These are phyloP conservation scores for Lachnum nothofagi DNA, from an alignment of 2,329 filamentous ascomycete species.

Conservation along the genomic window DNA sequence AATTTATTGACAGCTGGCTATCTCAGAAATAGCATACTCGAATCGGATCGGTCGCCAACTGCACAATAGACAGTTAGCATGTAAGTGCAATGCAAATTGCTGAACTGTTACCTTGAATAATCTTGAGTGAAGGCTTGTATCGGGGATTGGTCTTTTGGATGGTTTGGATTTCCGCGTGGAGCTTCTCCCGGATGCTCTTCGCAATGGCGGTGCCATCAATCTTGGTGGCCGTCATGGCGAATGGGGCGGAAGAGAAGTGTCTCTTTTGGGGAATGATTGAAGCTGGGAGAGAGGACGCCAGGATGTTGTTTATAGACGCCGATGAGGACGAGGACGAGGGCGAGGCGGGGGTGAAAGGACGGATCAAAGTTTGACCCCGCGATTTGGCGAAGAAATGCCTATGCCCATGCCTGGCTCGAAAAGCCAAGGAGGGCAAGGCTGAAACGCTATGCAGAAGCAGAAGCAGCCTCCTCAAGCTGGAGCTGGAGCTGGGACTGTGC, in stretches of 20 bases:
- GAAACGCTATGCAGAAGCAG: constrained; percentile 3
- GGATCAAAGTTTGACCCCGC: constrained; percentile 25
- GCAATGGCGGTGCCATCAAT: constrained; percentile 96
- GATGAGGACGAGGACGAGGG: constrained; percentile 6
- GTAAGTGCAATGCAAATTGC: neutral
- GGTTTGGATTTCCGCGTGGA: constrained; percentile 74
- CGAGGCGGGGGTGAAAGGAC: constrained; percentile 19
- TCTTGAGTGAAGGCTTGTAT: constrained; percentile 85
- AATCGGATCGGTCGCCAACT: constrained; percentile 93
- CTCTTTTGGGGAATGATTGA: constrained; percentile 17
- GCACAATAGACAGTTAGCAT: constrained; percentile 22
- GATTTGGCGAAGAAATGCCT: constrained; percentile 17
- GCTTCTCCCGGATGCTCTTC: constrained; percentile 77
- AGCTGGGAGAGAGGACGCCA: too few species aligned
- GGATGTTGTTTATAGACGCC: neutral
- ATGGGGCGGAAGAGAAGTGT: constrained; percentile 47
- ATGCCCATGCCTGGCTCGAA: too few species aligned
- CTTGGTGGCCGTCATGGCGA: constrained; percentile 77
- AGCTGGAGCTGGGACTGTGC: too few species aligned
- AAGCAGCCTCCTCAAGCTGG: neutral
- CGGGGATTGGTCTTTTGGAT: constrained; percentile 78
- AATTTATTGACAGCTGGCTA: neutral
- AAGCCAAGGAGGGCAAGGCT: constrained; percentile 11
- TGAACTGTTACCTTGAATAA: constrained; percentile 70
- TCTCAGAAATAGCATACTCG: constrained; percentile 53